Evolutionary conservation across 2,329 filamentous ascomycete genomes (phyloP), one percentile per base, ranked within the genome.

Genomic region (Atkinsonella texensis): DNA sequence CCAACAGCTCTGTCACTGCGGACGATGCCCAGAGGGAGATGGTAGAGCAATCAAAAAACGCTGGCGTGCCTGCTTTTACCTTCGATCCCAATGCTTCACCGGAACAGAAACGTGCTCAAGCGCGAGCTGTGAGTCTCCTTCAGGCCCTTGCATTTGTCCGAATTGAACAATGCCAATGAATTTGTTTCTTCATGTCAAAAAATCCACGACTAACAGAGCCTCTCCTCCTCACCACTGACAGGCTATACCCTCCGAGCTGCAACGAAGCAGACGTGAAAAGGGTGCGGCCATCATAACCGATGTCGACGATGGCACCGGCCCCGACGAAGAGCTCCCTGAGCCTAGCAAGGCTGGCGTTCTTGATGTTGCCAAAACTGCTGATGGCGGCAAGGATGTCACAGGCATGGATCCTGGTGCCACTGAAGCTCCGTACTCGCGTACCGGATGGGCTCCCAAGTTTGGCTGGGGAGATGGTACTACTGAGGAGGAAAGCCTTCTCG

Each of bases 391-490:
- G 3, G 65, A 75, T 54, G 60, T 66, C 41, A 76, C 77, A 58
- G 81, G 72, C 52, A 68, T 70, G 23, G 70, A 75, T 49, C 72
- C 74, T 40, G 74, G 77, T 53, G 74, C 80, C 50, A 73, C 77
- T 62, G 79, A 72, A 53, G 57, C 61, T 11, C 65, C 67, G 1
- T 73, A 63, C 58, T 65, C 68, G 38, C 67, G 70, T 18, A 88
- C 89, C 6, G 93, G 93, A 48, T 97, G 93, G 93, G 83, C 87
- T 13, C 93, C 93, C 41, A 81, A 81, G 56, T 89, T 96, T 64
- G 89, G 89, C 59, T 82, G 81, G 72, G 80, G 80, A 2, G 66
- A 63, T n/a, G 72, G 75, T 41, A 66, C 73, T 42, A 69, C 70
- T n/a, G 74, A 79, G 32, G 76, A 74, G 12, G 83, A 85, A 53